Evolutionary conservation across 495 filamentous ascomycete genomes (phyloP), one percentile per base, ranked within the genome.

Genomic region (Penicillium canescens): DNA sequence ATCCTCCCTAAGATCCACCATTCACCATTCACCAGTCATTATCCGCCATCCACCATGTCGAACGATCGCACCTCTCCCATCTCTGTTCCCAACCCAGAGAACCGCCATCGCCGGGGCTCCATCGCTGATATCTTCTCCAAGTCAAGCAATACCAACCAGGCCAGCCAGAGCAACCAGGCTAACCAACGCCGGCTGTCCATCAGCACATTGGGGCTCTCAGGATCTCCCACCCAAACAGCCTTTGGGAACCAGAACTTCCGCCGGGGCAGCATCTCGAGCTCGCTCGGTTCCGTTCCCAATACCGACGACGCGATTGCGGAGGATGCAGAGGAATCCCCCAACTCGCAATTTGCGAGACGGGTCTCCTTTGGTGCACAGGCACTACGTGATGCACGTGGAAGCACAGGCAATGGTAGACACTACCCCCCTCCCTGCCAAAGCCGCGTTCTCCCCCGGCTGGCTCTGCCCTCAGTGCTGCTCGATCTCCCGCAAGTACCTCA

Each of bases 351-450:
- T 66, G 82, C 83, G 9, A 85, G 94, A 44, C 86, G 94, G 18
- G 83, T 96, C 76, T 96, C 92, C 65, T 94, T 96, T 67, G 93
- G 94, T 48, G 91, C 90, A 23, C 85, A 90, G 63, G 91, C 94
- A 34, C 75, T 96, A 62, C 83, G 89, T 47, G 87, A 90, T 58
- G 79, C 82, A 39, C 82, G 82, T 34, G 72, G 77, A 68, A 76
- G 69, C 56, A 64, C 68, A 62, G 63, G 68, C 50, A 75, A 74
- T 60, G 76, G 74, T 73, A 78, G 67, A 76, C 68, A 70, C 56
- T 62, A 72, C 55, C 62, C 70, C 57, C 65, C 45, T 57, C 62
- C 46, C 46, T 54, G 55, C 56, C 56, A 56, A 61, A 58, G 42
- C 54, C 52, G 18, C 63, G 62, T 26, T 60, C 67, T 14, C 63